phyloP scores from a whole-genome alignment of 768 basidiomycete genomes.

The Ephemerocybe angulata region DNA sequence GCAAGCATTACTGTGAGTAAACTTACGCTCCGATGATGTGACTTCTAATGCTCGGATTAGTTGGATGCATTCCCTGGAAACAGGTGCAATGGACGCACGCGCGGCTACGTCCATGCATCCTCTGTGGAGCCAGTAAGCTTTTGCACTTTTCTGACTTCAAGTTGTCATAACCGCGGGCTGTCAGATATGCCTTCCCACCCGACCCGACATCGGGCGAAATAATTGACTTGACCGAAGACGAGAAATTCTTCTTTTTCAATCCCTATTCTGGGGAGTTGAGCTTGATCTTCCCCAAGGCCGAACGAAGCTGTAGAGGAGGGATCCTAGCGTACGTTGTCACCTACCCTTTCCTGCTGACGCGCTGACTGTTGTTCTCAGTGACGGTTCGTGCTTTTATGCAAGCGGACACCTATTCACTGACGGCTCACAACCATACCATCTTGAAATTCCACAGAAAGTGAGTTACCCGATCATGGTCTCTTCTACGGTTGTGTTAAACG shows the following conservation, averaged over 20 bases:
- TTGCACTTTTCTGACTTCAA: conserved; percentile 1
- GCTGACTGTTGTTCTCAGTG: conserved; percentile 23
- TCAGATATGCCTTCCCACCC: conserved; percentile 70
- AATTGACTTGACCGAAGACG: conserved; percentile 80
- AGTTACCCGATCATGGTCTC: conserved; percentile 15
- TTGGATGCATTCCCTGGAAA: conserved; percentile 92
- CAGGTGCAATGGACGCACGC: conserved; percentile 64
- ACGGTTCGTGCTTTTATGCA: conserved; percentile 29
- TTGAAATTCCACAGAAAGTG: conserved; percentile 43
- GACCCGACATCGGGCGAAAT: conserved; percentile 45
- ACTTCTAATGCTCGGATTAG: conserved; percentile 30
- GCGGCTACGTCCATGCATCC: conserved; percentile 81
- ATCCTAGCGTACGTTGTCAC: conserved; percentile 74
- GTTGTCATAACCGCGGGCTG: conserved; percentile 8
- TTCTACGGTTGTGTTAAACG: conserved; percentile 6
- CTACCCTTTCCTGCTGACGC: background rate
- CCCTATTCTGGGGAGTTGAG: conserved; percentile 89
- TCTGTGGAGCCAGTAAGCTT: conserved; percentile 83
- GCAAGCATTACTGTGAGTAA: conserved; percentile 72
- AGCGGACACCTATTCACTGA: background rate
- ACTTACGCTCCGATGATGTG: background rate
- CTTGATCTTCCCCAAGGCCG: conserved; percentile 77
- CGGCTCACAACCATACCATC: conserved; percentile 2
- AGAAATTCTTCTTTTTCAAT: conserved; percentile 83
- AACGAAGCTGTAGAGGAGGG: conserved; percentile 75